Evolutionary conservation across 208 protist genomes (phyloP).

Genomic region (Lotmaria passim): DNA sequence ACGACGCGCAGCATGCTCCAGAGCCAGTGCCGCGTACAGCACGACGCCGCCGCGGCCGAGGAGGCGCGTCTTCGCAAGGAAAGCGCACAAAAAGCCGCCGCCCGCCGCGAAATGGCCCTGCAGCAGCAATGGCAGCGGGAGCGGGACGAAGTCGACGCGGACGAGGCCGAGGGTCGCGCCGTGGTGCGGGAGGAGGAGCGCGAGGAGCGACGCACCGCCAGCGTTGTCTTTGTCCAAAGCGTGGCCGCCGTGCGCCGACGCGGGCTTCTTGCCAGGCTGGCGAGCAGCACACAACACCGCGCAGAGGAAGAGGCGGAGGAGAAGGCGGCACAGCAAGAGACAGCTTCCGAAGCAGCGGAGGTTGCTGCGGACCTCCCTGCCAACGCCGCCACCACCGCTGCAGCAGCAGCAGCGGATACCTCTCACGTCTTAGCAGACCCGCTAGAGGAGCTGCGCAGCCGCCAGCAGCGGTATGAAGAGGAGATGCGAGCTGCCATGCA

Average conservation of each 20-base stretch:
- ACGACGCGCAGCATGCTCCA: slow-evolving; percentile 18
- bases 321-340: neutral
- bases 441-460: slow-evolving; percentile 33
- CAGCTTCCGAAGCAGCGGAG: slow-evolving; percentile 2
- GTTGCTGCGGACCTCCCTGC: neutral
- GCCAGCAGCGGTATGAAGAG: slow-evolving; percentile 37
- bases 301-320: neutral
- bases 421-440: slow-evolving; percentile 29
- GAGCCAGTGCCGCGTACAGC: slow-evolving; percentile 13
- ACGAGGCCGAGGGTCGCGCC: slow-evolving; percentile 53
- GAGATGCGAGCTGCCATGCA: slow-evolving; percentile 51
- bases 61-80: slow-evolving; percentile 21
- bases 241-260: slow-evolving; percentile 17
- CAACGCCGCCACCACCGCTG: neutral
- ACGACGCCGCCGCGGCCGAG: slow-evolving; percentile 9
- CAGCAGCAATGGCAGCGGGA: slow-evolving; percentile 28
- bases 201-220: slow-evolving; percentile 36
- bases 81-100: neutral
- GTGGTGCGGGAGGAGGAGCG: slow-evolving; percentile 49
- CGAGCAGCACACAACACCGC: neutral
- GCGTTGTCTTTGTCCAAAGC: slow-evolving; percentile 23
- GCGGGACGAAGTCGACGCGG: slow-evolving; percentile 41
- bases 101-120: slow-evolving; percentile 10
- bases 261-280: slow-evolving; percentile 1
- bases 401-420: neutral